Percentiles rank a stretch among this genome's conserved stretches.
Evolutionary conservation across 352 stramenopile genomes (phyloP).

Genomic region (Phytophthora constricta): DNA sequence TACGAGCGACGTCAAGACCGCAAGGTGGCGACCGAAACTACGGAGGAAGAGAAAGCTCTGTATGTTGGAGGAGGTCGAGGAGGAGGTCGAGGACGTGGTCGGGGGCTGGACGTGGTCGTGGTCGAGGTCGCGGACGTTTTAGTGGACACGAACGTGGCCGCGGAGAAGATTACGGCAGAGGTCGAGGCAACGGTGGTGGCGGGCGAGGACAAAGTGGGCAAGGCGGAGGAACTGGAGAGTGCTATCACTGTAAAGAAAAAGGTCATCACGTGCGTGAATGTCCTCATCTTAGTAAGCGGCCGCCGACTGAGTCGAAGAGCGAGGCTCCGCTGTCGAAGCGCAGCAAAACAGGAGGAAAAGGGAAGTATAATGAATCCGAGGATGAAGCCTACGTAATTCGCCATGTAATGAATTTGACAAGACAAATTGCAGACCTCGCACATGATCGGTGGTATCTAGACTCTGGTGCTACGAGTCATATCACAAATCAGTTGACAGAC

Average conservation of each 20-base stretch:
- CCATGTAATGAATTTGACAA: conserved; percentile 14
- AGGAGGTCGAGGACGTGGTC: neutral
- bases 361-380: conserved; percentile 21
- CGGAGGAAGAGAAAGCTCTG: conserved; percentile 12
- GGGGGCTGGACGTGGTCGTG: neutral
- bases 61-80: conserved; percentile 2
- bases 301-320: neutral
- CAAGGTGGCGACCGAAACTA: neutral
- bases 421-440: neutral
- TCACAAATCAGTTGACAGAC: conserved; percentile 11
- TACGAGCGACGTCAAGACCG: conserved; percentile 5
- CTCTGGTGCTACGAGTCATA: conserved; percentile 17
- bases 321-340: neutral
- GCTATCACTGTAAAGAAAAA: conserved; percentile 8
- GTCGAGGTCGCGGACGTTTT: conserved; percentile 1
- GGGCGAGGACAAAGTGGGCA: neutral
- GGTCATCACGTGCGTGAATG: conserved; percentile 4
- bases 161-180: neutral
- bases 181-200: neutral
- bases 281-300: conserved; percentile 9
- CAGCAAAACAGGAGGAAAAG: neutral
- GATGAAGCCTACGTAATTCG: conserved; percentile 10
- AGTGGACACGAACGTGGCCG: too few relatives aligned
- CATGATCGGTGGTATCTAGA: conserved; percentile 19
- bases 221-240: neutral